Evolutionary conservation across 2,329 filamentous ascomycete genomes (phyloP).

Genomic region (Pseudogymnoascus sp.): DNA sequence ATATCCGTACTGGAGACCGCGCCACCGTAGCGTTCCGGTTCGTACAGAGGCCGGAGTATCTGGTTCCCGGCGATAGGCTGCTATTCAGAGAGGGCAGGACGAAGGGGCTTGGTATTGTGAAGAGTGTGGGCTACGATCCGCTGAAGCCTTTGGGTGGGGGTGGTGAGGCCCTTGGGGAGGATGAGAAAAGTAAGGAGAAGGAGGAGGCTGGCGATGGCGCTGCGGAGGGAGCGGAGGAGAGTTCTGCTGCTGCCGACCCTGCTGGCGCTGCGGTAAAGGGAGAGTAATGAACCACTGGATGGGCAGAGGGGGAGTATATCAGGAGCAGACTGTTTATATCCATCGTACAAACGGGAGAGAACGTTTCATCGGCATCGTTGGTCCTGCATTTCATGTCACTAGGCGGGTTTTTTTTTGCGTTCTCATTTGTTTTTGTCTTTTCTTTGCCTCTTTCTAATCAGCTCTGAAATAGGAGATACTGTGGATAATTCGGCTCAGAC

Average conservation of each 20-base stretch:
- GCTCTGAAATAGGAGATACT: not conserved
- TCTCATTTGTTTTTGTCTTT: not conserved
- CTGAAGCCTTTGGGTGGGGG: conserved; percentile 35
- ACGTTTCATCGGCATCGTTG: not conserved
- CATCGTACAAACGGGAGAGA: not conserved
- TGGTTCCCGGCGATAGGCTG: conserved; percentile 79
- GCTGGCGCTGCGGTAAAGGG: not conserved
- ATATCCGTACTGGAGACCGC: conserved; percentile 90
- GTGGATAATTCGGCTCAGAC: not conserved
- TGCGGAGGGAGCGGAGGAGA: not conserved
- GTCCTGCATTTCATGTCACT: not conserved
- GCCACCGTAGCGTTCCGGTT: conserved; percentile 92
- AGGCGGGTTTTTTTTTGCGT: not conserved
- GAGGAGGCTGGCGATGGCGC: conserved; percentile 8
- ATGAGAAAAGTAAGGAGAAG: not conserved
- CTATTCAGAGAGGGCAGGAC: conserved; percentile 92
- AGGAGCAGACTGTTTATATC: not conserved
- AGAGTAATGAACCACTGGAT: not conserved
- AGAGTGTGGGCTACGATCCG: conserved; percentile 79
- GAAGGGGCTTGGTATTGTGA: conserved; percentile 92
- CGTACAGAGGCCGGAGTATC: conserved; percentile 86
- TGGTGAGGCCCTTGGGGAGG: conserved; percentile 12
- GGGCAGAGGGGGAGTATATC: not conserved
- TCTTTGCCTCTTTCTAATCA: not conserved
- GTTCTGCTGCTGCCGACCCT: not conserved